These are phyloP conservation scores for Saccharomycopsis oosterbeekiorum DNA, from an alignment of 805 yeast genomes.

Conservation along the genomic window DNA sequence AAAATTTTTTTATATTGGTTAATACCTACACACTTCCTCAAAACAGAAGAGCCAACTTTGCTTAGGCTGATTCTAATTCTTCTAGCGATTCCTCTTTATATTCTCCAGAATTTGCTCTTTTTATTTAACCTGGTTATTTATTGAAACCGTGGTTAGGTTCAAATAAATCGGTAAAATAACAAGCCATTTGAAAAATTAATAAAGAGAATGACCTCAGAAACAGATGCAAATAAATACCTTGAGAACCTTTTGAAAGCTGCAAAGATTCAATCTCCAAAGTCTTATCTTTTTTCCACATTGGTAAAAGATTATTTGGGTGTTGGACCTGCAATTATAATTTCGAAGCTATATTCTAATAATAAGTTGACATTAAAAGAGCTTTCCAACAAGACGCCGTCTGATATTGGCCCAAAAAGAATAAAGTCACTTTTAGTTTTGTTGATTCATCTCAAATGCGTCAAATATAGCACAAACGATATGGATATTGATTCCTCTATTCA, in stretches of 20 bases:
- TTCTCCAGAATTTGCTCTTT: neutral
- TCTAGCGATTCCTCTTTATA: neutral
- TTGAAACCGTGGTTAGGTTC: neutral
- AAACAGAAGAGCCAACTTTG: neutral
- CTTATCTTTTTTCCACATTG: conserved; percentile 12
- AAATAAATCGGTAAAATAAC: neutral
- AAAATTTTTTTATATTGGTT: neutral
- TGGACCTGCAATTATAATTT: conserved; percentile 8
- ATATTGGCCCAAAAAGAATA: conserved; percentile 30
- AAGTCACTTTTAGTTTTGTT: conserved; percentile 64
- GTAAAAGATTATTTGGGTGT: conserved; percentile 12
- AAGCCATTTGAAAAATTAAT: neutral
- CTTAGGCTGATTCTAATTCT: no score
- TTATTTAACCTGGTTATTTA: neutral
- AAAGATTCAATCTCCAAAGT: conserved; percentile 11
- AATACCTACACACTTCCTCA: neutral
- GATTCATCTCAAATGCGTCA: conserved; percentile 69
- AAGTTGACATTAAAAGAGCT: conserved; percentile 10
- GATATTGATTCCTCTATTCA: conserved; percentile 16
- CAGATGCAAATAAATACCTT: neutral
- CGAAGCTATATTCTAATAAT: conserved; percentile 13
- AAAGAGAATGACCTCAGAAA: neutral
- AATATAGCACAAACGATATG: conserved; percentile 40
- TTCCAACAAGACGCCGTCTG: conserved; percentile 1
- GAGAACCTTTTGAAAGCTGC: conserved; percentile 3